Evolutionary conservation across 257 asterid species (phyloP).

Genomic region (Paulownia fortunei): DNA sequence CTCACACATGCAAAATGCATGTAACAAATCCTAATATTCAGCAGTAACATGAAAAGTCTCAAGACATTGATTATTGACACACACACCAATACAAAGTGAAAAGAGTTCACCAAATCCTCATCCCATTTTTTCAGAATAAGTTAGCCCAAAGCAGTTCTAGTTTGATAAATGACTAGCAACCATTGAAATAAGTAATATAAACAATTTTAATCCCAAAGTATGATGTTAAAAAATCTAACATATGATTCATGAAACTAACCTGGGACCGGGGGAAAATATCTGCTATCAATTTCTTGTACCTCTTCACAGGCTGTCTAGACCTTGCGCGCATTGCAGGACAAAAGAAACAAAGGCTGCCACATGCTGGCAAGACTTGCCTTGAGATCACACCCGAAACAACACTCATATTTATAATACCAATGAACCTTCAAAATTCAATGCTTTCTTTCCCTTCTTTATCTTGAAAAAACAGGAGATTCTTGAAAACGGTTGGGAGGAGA

Average conservation of each 20-base stretch:
- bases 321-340: slow-evolving; percentile 91
- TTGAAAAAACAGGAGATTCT: slow-evolving; percentile 30
- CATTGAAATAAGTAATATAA: neutral
- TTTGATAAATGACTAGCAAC: neutral
- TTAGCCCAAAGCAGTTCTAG: neutral
- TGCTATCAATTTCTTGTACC: slow-evolving; percentile 95
- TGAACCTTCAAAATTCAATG: slow-evolving; percentile 39
- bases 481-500: slow-evolving; percentile 37
- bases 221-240: neutral
- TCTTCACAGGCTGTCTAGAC: slow-evolving; percentile 98
- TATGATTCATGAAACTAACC: slow-evolving; percentile 58
- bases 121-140: neutral
- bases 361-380: slow-evolving; percentile 93
- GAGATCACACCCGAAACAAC: slow-evolving; percentile 84
- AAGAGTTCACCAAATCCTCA: too few relatives aligned
- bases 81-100: neutral
- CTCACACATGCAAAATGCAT: neutral
- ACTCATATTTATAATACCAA: slow-evolving; percentile 52
- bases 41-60: slow-evolving; percentile 5
- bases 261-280: slow-evolving; percentile 80
- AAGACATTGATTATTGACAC: neutral
- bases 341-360: slow-evolving; percentile 91
- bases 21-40: neutral
- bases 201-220: neutral
- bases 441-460: slow-evolving; percentile 80